A percentile compares a stretch with the other conserved stretches of the same genome.
These are phyloP conservation scores for Rhizoctonia solani DNA, from an alignment of 1,284 basidiomycete genomes.

Conservation along the genomic window DNA sequence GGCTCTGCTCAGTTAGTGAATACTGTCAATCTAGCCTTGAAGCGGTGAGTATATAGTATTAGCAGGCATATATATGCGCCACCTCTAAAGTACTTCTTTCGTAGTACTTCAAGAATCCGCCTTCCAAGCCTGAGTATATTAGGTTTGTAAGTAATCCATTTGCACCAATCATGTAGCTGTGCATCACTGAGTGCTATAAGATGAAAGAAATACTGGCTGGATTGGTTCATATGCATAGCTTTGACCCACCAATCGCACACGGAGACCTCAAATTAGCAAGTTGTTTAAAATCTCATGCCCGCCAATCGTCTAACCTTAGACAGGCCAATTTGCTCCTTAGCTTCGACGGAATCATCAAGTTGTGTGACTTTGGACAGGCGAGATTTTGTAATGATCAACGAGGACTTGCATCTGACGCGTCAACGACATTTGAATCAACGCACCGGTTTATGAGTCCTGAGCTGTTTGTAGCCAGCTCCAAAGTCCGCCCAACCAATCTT, in stretches of 20 bases:
- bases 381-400: not conserved
- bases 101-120: slow-evolving; percentile 5
- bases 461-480: not conserved
- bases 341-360: not conserved
- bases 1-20: not conserved
- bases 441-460: slow-evolving; percentile 24
- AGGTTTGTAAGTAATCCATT: not conserved
- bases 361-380: slow-evolving; percentile 20
- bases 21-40: not conserved
- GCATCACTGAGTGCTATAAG: not conserved
- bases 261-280: slow-evolving; percentile 11
- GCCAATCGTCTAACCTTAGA: not conserved
- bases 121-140: slow-evolving; percentile 9
- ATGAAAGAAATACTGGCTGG: slow-evolving; percentile 11
- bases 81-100: not conserved
- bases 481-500: not conserved
- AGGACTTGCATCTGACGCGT: not conserved
- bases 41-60: not conserved
- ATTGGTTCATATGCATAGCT: slow-evolving; percentile 3
- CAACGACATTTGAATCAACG: slow-evolving; percentile 1
- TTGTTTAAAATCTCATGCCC: not conserved
- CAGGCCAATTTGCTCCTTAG: slow-evolving; percentile 1
- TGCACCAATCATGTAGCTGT: no score
- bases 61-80: not conserved
- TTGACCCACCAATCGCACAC: slow-evolving; percentile 9